Conservation (phyloP, 169 alveolate genomes). For the Eimeria falciformis region DNA sequence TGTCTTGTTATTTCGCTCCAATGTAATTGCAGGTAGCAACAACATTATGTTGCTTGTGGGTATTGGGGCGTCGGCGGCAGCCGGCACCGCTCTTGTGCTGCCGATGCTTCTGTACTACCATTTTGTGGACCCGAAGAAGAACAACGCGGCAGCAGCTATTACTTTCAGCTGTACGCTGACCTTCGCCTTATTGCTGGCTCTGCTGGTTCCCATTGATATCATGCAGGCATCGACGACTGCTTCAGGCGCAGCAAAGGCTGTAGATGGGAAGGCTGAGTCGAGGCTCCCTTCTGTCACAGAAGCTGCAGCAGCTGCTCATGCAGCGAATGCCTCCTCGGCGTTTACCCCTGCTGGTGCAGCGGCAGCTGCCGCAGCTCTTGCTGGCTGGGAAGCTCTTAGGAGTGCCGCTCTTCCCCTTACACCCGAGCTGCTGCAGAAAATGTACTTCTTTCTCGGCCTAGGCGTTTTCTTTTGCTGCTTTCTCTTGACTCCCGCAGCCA, state of each 20-base stretch:
- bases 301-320: constrained; percentile 55
- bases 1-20: no score
- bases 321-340: constrained; percentile 8
- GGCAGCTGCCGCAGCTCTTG: constrained; percentile 64
- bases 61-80: constrained; percentile 52
- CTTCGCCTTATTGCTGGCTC: constrained; percentile 33
- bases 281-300: constrained; percentile 5
- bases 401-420: constrained; percentile 44
- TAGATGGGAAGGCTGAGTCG: not conserved
- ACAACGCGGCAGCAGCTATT: constrained; percentile 20
- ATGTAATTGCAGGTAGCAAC: no score
- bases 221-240: constrained; percentile 44
- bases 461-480: constrained; percentile 59
- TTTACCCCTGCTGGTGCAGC: constrained; percentile 62
- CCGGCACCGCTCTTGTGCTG: constrained; percentile 52
- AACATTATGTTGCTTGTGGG: constrained; percentile 60
- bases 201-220: constrained; percentile 55
- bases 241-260: not conserved
- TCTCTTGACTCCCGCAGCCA: constrained; percentile 51
- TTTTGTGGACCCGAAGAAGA: constrained; percentile 54
- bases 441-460: constrained; percentile 30
- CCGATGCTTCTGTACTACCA: constrained; percentile 61
- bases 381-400: constrained; percentile 58
- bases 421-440: constrained; percentile 31
- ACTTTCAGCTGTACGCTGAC: constrained; percentile 55